Percentiles rank a stretch among this genome's conserved stretches.
Evolutionary conservation across 1,284 basidiomycete genomes (phyloP).

Genomic region (Tylopilus orsonianus): DNA sequence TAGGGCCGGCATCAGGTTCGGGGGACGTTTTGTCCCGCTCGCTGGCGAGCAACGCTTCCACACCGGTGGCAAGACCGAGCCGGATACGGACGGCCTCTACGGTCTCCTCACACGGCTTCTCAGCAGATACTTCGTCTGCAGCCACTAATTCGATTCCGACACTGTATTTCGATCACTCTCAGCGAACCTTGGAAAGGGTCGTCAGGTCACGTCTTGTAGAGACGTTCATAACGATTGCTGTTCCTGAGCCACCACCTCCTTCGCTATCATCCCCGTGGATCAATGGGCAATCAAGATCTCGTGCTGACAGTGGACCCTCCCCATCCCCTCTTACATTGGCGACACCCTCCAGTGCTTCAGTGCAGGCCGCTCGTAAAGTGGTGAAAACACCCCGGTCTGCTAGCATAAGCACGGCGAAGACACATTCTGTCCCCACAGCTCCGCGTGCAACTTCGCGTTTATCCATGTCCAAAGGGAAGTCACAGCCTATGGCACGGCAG

Average conservation of each 20-base stretch:
- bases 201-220: constrained; percentile 76
- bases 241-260: constrained; percentile 30
- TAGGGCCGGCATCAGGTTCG: constrained; percentile 27
- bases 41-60: constrained; percentile 11
- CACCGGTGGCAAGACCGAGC: constrained; percentile 37
- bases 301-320: constrained; percentile 28
- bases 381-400: constrained; percentile 10
- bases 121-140: constrained; percentile 15
- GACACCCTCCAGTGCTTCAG: constrained; percentile 1
- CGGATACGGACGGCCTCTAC: constrained; percentile 52
- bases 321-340: background rate
- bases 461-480: constrained; percentile 16
- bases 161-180: constrained; percentile 58
- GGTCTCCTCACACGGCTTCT: constrained; percentile 41
- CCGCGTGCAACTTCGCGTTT: constrained; percentile 12
- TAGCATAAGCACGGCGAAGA: constrained; percentile 22
- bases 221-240: constrained; percentile 65
- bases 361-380: constrained; percentile 16
- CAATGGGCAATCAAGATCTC: constrained; percentile 24
- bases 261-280: constrained; percentile 14
- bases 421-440: constrained; percentile 4
- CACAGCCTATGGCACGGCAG: constrained; percentile 19
- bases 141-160: constrained; percentile 15
- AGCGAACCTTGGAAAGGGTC: constrained; percentile 65
- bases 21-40: constrained; percentile 24